Conservation (phyloP, 352 stramenopile species). For the Nothophytophthora sp. region DNA sequence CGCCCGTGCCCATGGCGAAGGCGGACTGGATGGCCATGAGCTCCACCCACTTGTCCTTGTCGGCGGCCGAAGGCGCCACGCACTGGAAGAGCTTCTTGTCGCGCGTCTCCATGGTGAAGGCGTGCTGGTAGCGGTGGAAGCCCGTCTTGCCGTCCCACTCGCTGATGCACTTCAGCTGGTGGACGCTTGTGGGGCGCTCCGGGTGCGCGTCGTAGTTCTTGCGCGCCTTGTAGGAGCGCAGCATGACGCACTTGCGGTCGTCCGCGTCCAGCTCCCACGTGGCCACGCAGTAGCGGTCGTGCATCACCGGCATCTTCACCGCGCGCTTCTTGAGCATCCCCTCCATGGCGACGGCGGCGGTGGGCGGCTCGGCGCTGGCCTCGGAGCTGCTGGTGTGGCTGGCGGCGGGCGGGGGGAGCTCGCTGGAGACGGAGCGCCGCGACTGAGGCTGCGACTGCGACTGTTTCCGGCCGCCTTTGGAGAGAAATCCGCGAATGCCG, state of each 20-base stretch:
- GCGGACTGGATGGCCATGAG: slow-evolving; percentile 45
- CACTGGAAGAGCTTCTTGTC: slow-evolving; percentile 81
- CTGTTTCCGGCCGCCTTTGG: background rate
- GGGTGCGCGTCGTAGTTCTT: slow-evolving; percentile 44
- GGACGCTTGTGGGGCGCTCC: slow-evolving; percentile 49
- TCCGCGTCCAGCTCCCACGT: slow-evolving; percentile 56
- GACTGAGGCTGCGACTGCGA: slow-evolving; percentile 6
- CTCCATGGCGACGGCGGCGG: slow-evolving; percentile 48
- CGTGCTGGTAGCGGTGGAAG: slow-evolving; percentile 74
- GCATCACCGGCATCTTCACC: slow-evolving; percentile 75
- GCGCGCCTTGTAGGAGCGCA: slow-evolving; percentile 73
- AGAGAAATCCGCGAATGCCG: slow-evolving; percentile 31
- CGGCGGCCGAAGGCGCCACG: slow-evolving; percentile 43
- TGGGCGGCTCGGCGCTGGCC: background rate
- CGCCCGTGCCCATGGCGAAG: slow-evolving; percentile 17
- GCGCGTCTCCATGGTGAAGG: slow-evolving; percentile 70
- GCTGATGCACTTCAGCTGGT: slow-evolving; percentile 70
- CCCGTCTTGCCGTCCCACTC: slow-evolving; percentile 80
- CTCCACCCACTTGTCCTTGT: slow-evolving; percentile 70
- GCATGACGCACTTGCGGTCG: slow-evolving; percentile 54
- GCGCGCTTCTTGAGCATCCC: slow-evolving; percentile 74
- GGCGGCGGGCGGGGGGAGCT: background rate
- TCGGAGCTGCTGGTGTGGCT: slow-evolving; percentile 14
- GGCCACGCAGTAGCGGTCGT: slow-evolving; percentile 82
- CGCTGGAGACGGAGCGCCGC: slow-evolving; percentile 4